These are phyloP conservation scores for Leccinum boreale DNA, from an alignment of 768 basidiomycete species.

Conservation along the genomic window DNA sequence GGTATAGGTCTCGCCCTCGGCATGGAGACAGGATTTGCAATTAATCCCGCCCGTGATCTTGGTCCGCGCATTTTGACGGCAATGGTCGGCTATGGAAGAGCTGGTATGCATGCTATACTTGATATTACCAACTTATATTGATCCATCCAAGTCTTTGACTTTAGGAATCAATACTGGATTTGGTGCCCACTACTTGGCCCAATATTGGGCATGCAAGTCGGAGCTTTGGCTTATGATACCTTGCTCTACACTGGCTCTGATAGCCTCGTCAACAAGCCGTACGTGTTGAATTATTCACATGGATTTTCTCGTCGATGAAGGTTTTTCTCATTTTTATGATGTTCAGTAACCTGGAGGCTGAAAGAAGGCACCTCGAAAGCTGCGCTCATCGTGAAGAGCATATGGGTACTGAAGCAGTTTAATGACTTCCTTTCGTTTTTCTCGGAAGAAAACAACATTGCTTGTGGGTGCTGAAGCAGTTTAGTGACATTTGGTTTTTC, in stretches of 20 bases:
- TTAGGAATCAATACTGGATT: conserved; percentile 42
- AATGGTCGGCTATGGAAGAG: conserved; percentile 65
- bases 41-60: conserved; percentile 72
- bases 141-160: neutral
- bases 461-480: neutral
- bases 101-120: conserved; percentile 35
- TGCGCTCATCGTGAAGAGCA: conserved; percentile 3
- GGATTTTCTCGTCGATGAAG: neutral
- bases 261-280: conserved; percentile 54
- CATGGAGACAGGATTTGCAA: conserved; percentile 61
- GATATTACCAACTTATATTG: neutral
- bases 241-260: conserved; percentile 57
- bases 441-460: too few relatives aligned
- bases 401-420: conserved; percentile 7
- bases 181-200: conserved; percentile 65
- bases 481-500: neutral
- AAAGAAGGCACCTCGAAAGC: conserved; percentile 13
- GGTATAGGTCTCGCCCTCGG: conserved; percentile 60
- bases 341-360: conserved; percentile 10
- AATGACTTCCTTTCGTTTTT: neutral
- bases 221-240: conserved; percentile 54
- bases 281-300: conserved; percentile 1
- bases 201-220: conserved; percentile 55
- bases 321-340: neutral
- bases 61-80: conserved; percentile 66